Evolutionary conservation across 139 green algal genomes (phyloP), one percentile per base, ranked within the genome.

Genomic region (Picochlorum sp.): DNA sequence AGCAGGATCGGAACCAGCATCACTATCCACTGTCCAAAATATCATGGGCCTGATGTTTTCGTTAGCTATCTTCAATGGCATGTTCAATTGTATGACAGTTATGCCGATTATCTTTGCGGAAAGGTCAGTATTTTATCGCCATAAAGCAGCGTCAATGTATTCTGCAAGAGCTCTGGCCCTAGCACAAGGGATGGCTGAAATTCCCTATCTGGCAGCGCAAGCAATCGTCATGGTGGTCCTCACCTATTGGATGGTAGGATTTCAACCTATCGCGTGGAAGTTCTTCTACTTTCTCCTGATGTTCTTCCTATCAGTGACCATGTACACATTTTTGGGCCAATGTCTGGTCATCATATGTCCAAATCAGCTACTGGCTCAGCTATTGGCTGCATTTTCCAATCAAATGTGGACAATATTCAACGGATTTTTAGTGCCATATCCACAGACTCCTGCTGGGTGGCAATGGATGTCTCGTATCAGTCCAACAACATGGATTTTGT

Each of bases 351-450:
- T 74, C 23, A 3, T 37, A 18, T 71, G 61, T 2, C 72, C 72
- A 50, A 71, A 78, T 56, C 61, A 58, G n/a, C 62, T 80, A 8
- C 38, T 80, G 24, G 64, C 73, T 10, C 56, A 66, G 28, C 34
- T 79, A 56, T 54, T 45, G 6, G 18, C 34, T 9, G 57, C 56
- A 15, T 64, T 74, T 26, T 49, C 74, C 11, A 81, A 76, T 60
- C 75, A 83, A 59, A 70, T 91, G 4, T 89, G 71, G 71, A 85
- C 56, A 20, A 47, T 47, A 47, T 62, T 62, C 65, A 88, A 85
- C 32, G 85, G 85, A 30, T 92, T 92, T 62, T 65, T 88, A 59
- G 82, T 88, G 28, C 78, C 84, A 15, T 92, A 89, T 71, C 69
- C 82, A 0, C 21, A 65, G 18, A 91, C 90, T 50, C 86, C 86